These are phyloP conservation scores for Penicillium mononematosum DNA, from an alignment of 495 filamentous ascomycete species.

Conservation along the genomic window DNA sequence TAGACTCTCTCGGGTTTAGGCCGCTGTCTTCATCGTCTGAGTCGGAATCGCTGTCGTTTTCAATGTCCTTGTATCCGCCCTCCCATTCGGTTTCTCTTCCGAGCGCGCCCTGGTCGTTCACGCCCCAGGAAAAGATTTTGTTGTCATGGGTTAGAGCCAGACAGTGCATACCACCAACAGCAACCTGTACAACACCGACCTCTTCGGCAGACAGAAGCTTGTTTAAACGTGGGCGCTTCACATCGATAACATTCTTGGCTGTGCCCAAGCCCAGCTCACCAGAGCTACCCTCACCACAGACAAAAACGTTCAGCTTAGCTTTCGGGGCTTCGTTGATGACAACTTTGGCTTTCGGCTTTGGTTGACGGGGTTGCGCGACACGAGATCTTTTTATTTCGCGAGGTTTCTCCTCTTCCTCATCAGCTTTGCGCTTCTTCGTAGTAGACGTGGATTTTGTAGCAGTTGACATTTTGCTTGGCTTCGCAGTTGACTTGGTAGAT, in stretches of 20 bases:
- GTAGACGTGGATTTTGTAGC: conserved; percentile 18
- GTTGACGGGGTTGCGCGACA: conserved; percentile 23
- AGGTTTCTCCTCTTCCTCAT: conserved; percentile 30
- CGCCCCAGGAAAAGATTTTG: conserved; percentile 65
- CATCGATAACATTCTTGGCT: conserved; percentile 58
- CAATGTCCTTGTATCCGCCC: conserved; percentile 62
- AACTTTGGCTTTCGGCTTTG: conserved; percentile 30
- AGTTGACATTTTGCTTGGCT: conserved; percentile 16
- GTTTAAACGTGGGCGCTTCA: conserved; percentile 69
- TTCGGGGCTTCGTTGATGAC: conserved; percentile 48
- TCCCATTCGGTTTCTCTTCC: conserved; percentile 62
- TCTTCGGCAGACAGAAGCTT: conserved; percentile 53
- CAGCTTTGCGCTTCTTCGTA: conserved; percentile 45
- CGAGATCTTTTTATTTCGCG: conserved; percentile 22
- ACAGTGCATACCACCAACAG: conserved; percentile 64
- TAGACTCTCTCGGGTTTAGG: conserved; percentile 61
- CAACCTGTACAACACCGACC: conserved; percentile 62
- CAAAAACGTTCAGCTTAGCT: conserved; percentile 59
- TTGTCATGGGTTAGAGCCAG: conserved; percentile 62
- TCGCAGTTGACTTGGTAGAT: conserved; percentile 3
- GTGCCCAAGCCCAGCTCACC: conserved; percentile 68
- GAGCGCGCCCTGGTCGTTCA: conserved; percentile 66
- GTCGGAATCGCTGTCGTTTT: conserved; percentile 51
- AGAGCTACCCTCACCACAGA: conserved; percentile 66
- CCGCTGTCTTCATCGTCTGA: conserved; percentile 55